phyloP scores from a whole-genome alignment of 768 basidiomycete genomes.

The Amanita exitialis region DNA sequence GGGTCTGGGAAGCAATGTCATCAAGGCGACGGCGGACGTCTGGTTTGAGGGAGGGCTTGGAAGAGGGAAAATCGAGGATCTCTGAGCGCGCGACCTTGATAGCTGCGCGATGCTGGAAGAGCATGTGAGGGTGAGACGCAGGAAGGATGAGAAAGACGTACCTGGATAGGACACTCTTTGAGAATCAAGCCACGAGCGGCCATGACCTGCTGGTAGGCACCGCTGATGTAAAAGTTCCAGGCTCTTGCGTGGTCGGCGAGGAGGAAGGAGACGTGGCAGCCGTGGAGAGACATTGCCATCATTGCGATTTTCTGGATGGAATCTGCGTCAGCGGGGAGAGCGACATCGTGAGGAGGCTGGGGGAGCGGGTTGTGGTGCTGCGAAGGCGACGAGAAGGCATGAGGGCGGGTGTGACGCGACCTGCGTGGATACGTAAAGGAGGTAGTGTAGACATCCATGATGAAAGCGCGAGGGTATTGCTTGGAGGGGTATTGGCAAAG shows the following conservation, averaged over 20 bases:
- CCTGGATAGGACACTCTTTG: constrained; percentile 83
- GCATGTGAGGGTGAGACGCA: constrained; percentile 9
- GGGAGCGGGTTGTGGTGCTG: constrained; percentile 30
- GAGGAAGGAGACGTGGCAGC: constrained; percentile 76
- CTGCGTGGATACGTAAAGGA: constrained; percentile 89
- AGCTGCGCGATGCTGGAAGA: constrained; percentile 61
- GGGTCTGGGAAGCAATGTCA: constrained; percentile 88
- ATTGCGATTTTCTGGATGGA: constrained; percentile 72
- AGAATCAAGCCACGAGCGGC: constrained; percentile 79
- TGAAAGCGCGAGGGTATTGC: constrained; percentile 27
- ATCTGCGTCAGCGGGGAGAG: constrained; percentile 46
- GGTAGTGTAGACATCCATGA: constrained; percentile 93
- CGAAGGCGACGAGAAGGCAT: constrained; percentile 21
- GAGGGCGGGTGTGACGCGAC: constrained; percentile 58
- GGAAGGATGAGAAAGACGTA: constrained; percentile 18
- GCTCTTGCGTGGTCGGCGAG: constrained; percentile 59
- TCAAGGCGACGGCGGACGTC: constrained; percentile 82
- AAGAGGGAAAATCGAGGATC: constrained; percentile 78
- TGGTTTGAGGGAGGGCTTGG: constrained; percentile 70
- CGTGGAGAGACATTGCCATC: constrained; percentile 72
- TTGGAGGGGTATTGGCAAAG: constrained; percentile 44
- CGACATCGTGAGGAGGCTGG: constrained; percentile 25
- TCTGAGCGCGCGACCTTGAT: constrained; percentile 91
- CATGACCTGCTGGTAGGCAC: constrained; percentile 90
- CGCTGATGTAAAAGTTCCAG: constrained; percentile 88